A percentile compares a stretch with the other conserved stretches of the same genome.
Conservation (phyloP, 2,329 filamentous ascomycete species). For the Stagonosporopsis vannaccii region DNA sequence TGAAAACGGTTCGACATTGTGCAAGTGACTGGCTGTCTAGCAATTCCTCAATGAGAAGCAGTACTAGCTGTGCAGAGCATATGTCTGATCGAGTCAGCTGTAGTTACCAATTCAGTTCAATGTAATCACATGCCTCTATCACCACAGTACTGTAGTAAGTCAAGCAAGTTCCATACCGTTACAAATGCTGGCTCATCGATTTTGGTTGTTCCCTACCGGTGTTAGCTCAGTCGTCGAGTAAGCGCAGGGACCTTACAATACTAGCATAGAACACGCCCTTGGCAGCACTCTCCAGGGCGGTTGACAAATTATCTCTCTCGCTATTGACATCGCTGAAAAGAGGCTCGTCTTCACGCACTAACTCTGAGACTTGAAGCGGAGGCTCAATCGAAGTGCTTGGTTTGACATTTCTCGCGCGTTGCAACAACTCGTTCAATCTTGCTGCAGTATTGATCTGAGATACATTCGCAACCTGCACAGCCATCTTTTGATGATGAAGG, state of each 20-base stretch:
- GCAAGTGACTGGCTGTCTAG: constrained; percentile 95
- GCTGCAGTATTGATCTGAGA: constrained; percentile 36
- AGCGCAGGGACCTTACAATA: constrained; percentile 65
- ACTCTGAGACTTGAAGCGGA: constrained; percentile 51
- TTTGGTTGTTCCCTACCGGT: constrained; percentile 69
- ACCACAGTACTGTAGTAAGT: constrained; percentile 87
- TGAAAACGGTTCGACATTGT: constrained; percentile 89
- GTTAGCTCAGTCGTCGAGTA: constrained; percentile 19
- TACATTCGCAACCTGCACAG: constrained; percentile 28
- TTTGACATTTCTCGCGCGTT: constrained; percentile 52
- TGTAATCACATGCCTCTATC: constrained; percentile 73
- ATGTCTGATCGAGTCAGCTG: constrained; percentile 48
- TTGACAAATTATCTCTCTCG: constrained; percentile 63
- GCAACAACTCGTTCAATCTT: constrained; percentile 52
- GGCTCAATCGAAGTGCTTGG: constrained; percentile 53
- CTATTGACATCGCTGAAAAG: constrained; percentile 36
- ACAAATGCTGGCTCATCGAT: constrained; percentile 83
- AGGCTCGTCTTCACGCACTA: constrained; percentile 42
- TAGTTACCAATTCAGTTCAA: background rate
- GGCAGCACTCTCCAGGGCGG: constrained; percentile 82
- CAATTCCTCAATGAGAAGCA: constrained; percentile 92
- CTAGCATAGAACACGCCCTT: constrained; percentile 80
- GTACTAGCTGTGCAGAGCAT: constrained; percentile 80
- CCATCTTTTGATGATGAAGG: constrained; percentile 32
- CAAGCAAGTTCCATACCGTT: constrained; percentile 90